These are phyloP conservation scores for Trypanosoma caninum DNA, from an alignment of 208 protist species.

Conservation along the genomic window DNA sequence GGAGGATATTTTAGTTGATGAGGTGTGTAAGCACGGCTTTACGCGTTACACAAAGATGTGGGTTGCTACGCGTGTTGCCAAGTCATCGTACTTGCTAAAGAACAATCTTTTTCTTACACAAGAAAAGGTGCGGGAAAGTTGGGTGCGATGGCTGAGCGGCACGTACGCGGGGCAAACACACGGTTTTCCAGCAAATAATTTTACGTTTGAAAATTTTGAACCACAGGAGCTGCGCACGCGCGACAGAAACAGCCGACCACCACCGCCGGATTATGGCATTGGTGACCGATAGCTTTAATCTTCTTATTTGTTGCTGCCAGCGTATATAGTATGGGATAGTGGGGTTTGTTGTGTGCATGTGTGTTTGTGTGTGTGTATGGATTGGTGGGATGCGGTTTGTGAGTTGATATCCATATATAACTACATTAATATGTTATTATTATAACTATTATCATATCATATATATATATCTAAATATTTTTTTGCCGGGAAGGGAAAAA, in stretches of 20 bases:
- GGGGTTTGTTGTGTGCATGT: neutral
- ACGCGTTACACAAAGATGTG: constrained; percentile 86
- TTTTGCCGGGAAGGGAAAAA: no score
- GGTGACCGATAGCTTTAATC: constrained; percentile 22
- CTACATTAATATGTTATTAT: no score
- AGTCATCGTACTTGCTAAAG: constrained; percentile 68
- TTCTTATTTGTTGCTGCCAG: neutral
- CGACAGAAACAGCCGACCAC: constrained; percentile 39
- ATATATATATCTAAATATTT: no score
- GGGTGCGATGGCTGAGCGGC: constrained; percentile 71
- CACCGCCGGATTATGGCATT: constrained; percentile 63
- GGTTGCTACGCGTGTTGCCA: constrained; percentile 48
- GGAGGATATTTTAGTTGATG: constrained; percentile 52
- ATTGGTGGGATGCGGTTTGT: no score
- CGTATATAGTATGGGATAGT: neutral
- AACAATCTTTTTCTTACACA: constrained; percentile 57
- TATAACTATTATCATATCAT: no score
- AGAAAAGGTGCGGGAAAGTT: constrained; percentile 66
- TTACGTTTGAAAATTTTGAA: constrained; percentile 73
- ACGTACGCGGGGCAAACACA: constrained; percentile 76
- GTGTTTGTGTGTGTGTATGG: neutral
- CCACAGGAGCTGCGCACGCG: constrained; percentile 38
- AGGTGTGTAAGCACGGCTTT: constrained; percentile 59
- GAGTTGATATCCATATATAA: no score
- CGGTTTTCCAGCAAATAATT: constrained; percentile 86